Evolutionary conservation across 106 monocot genomes (phyloP).

Genomic region (Amphibolis antarctica): DNA sequence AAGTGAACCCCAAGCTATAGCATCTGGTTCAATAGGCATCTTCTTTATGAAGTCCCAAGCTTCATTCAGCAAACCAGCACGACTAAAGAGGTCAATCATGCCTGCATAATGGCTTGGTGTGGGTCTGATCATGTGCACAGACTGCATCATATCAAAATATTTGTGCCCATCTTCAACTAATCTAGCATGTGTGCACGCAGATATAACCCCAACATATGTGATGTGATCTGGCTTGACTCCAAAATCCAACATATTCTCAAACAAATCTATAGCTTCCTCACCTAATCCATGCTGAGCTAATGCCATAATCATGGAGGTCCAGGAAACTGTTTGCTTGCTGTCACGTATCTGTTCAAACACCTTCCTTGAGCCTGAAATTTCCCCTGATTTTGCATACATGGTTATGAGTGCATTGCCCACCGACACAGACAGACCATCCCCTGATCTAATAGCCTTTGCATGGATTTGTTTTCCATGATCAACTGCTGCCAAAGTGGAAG

Average conservation of each 20-base stretch:
- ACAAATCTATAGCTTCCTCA: too few species aligned
- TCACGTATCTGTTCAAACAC: conserved; percentile 40
- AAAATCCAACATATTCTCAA: too few species aligned
- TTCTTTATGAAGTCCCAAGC: conserved; percentile 54
- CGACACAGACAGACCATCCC: conserved; percentile 51
- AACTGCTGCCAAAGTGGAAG: conserved; percentile 47
- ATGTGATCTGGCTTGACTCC: conserved; percentile 81
- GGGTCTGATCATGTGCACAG: conserved; percentile 64
- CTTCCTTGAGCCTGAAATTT: conserved; percentile 35
- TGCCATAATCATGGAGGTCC: conserved; percentile 93
- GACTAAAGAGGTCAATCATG: conserved; percentile 81
- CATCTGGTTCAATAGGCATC: conserved; percentile 75
- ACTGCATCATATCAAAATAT: conserved; percentile 65
- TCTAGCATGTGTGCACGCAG: conserved; percentile 75
- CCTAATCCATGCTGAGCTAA: conserved; percentile 82
- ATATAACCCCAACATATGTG: conserved; percentile 78
- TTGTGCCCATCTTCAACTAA: conserved; percentile 57
- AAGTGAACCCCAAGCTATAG: conserved; percentile 84
- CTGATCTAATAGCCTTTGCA: conserved; percentile 47
- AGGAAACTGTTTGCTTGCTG: conserved; percentile 46
- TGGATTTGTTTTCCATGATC: conserved; percentile 70
- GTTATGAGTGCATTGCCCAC: conserved; percentile 76
- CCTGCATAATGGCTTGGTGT: conserved; percentile 82
- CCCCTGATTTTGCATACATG: conserved; percentile 81
- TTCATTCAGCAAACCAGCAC: conserved; percentile 56